Evolutionary conservation across 2,329 filamentous ascomycete species (phyloP).

Genomic region (Ophiosphaerella korrae): DNA sequence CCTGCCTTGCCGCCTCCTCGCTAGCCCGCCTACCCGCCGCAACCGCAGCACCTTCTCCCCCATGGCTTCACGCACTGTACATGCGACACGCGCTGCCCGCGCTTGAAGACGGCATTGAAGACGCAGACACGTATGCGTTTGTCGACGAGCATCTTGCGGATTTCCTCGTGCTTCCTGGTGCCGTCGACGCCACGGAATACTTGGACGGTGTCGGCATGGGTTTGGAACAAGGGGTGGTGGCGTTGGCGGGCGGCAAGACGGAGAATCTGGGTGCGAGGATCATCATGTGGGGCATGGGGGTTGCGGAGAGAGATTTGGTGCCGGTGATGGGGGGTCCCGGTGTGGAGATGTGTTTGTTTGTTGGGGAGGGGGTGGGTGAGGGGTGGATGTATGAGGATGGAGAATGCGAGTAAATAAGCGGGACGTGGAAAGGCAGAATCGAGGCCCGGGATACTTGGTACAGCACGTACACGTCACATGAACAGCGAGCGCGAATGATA

Average conservation of each 20-base stretch:
- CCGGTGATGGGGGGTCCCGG: constrained; percentile 5
- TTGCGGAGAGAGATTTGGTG: constrained; percentile 21
- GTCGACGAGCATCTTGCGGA: constrained; percentile 27
- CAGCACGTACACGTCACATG: too few species aligned
- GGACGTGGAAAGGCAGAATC: too few species aligned
- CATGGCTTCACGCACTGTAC: constrained; percentile 17
- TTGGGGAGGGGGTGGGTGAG: background rate
- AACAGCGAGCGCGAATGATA: too few species aligned
- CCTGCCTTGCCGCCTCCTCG: constrained; percentile 19
- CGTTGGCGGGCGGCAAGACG: constrained; percentile 13
- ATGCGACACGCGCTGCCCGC: constrained; percentile 17
- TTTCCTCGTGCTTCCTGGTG: constrained; percentile 13
- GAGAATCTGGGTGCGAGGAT: constrained; percentile 24
- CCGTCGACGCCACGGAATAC: constrained; percentile 6
- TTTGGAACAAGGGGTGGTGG: constrained; percentile 10
- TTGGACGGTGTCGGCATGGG: constrained; percentile 21
- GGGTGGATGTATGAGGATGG: constrained; percentile 17
- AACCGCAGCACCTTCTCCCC: background rate
- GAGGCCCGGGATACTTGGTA: too few species aligned
- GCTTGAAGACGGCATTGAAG: constrained; percentile 32
- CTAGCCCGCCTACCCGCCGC: constrained; percentile 10
- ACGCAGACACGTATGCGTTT: constrained; percentile 28
- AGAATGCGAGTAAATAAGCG: too few species aligned
- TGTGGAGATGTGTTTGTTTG: constrained; percentile 17
- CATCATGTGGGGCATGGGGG: constrained; percentile 32